Base-by-base conservation (phyloP, 2,329 filamentous ascomycete species). In the Calonectria pteridis region DNA sequence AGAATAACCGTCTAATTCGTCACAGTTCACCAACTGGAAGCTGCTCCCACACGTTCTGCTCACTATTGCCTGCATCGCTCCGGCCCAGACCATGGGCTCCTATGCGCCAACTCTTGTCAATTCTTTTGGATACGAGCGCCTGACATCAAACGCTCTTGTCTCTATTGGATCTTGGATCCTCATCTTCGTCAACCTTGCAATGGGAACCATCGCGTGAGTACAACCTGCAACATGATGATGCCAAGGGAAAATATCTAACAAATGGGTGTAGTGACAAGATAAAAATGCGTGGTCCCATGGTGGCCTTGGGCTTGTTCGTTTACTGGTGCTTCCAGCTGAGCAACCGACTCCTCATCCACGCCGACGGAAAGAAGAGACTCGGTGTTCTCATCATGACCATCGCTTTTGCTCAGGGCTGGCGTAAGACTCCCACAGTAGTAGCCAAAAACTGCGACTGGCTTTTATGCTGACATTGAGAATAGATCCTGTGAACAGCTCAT, bases 131-230 rank as follows among this genome's bases (percentile, higher is more conserved):
- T 86, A 82, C 55, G 81, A 80, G 59, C 74, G 80, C 20, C 80
- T 86, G n/a, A 69, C 72, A 53, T 76, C 78, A 0, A 79, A 79
- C 28, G 78, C 78, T 16, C 82, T 86, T 74, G 77, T 81, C 1
- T 83, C 84, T 0, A 82, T 86, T 26, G 84, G 84, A 7, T 74
- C 77, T 0, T 85, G 84, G 84, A 74, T 82, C 9, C 58, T 84
- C 23, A 70, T 85, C 2, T 29, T 84, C 1, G 76, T 78, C 26
- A 85, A 83, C 53, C 28, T 85, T 2, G 33, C 76, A 13, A 84
- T 81, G 81, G 84, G 84, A 6, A 76, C 73, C 29, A 46, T 72
- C 7, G 51, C 71, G 73, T 73, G 43, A 63, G 67, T 65, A n/a
- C 14, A 18, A 16, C 16, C 4, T 7, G 2, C 2, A 16, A 9